Base-by-base conservation (phyloP, 2,329 filamentous ascomycete species). In the Allantophomopsis lycopodina region DNA sequence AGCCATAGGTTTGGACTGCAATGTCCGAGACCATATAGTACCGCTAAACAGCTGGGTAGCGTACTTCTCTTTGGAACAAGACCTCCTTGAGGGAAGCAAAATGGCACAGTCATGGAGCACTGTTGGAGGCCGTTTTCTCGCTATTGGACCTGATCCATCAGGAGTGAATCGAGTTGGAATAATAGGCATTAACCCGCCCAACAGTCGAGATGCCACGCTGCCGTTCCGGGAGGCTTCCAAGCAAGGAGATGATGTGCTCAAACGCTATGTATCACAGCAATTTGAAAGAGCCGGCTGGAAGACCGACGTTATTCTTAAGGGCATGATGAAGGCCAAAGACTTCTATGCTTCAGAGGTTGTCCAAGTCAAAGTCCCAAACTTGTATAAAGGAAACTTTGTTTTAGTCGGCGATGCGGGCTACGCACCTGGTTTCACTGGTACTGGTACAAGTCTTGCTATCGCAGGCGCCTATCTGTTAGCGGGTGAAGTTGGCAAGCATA, bases 391-490 rank as follows among this genome's bases (percentile, higher is more conserved):
- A 20, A 4, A 7, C 4, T 20, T 20, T 20, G 18, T 20, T 20
- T 7, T 20, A 20, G 18, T 20, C 7, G 18, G 18, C 18, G 18
- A 20, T 20, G 18, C 18, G 18, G 18, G 55, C 2, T 65, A 61
- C 42, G 56, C 57, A 5, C 55, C 62, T 3, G 59, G 61, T 2
- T 53, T 58, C 12, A 63, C 61, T 1, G 65, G 66, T 1, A 54
- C 55, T 39, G 64, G 63, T 6, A 65, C 61, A 4, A 58, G 55
- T 7, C 47, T 56, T 3, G 60, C 60, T 0, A 48, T 68, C 12
- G 48, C 60, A 2, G 57, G 58, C 5, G 66, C 60, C 2, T 69
- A 70, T 46, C 45, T 69, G 4, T 52, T 71, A 21, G 66, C 65
- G 0, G 65, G 66, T 5, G 65, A 64, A 48, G 48, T 64, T 20